phyloP scores from a whole-genome alignment of 148 eudicot species.

The Silene conica region DNA sequence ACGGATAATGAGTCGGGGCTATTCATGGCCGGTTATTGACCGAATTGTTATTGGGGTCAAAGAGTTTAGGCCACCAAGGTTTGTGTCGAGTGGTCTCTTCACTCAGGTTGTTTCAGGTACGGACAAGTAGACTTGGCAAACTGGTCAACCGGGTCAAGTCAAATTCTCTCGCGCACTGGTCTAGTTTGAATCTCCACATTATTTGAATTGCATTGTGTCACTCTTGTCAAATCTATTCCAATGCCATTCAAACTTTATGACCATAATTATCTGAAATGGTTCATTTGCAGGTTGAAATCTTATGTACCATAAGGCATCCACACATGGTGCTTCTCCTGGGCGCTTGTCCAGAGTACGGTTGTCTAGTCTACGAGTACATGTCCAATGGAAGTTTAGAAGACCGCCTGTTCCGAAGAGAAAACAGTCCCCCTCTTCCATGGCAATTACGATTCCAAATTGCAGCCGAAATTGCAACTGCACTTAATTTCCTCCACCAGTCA shows the following conservation, averaged over 20 bases:
- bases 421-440: conserved; percentile 53
- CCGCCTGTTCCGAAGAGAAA: conserved; percentile 38
- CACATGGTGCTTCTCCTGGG: conserved; percentile 76
- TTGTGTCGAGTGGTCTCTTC: too few relatives aligned
- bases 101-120: too few relatives aligned
- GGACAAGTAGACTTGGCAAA: too few relatives aligned
- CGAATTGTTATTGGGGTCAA: too few relatives aligned
- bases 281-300: conserved; percentile 50
- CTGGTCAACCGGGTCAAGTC: too few relatives aligned
- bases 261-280: background rate
- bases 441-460: conserved; percentile 62
- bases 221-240: background rate
- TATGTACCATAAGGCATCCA: conserved; percentile 71
- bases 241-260: background rate
- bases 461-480: conserved; percentile 57
- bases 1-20: too few relatives aligned
- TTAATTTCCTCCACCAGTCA: conserved; percentile 62
- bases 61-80: too few relatives aligned
- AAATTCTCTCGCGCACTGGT: too few relatives aligned
- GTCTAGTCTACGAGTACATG: conserved; percentile 71
- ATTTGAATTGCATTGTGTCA: too few relatives aligned
- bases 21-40: too few relatives aligned
- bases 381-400: conserved; percentile 75
- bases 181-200: too few relatives aligned
- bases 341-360: conserved; percentile 76